Evolutionary conservation across 2,329 filamentous ascomycete species (phyloP), one percentile per base, ranked within the genome.

Genomic region (Pseudopithomyces chartarum): DNA sequence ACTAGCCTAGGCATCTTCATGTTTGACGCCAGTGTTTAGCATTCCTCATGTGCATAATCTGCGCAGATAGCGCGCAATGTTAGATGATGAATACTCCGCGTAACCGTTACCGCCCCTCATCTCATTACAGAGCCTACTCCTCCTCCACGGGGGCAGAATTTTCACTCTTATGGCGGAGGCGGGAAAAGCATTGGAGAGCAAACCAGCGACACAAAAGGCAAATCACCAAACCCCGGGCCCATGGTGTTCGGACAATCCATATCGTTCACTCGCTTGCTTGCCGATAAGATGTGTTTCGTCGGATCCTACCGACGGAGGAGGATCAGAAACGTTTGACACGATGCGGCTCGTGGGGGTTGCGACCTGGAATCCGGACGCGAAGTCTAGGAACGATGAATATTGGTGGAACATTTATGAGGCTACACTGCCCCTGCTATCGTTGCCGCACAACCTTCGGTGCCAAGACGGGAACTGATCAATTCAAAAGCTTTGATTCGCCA

Each of bases 391-490:
- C 45, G 36, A 54, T 29, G 38, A 19, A 17, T 32, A 60, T 57
- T 60, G 58, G 58, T 55, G 58, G 58, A 60, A 60, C 10, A 44
- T 57, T 34, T 43, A 6, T 13, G 32, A 48, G 43, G 43, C 43
- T 44, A 52, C 58, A 60, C 57, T 54, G 39, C 49, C 52, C 49
- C 33, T 55, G 40, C 49, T 23, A 55, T 60, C 34, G 57, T 57
- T 47, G 20, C 36, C 55, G 55, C 40, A 51, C 55, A 55, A 36
- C 26, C 49, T 55, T 45, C 52, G 53, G 56, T 53, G 45, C 29
- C 26, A 48, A 19, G 10, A 45, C 29, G 45, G 23, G 17, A 48
- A 7, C 44, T 46, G 46, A 33, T 20, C 20, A 53, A 44, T 44
- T 42, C 45, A 39, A 55, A 19, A 26, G 44, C 13, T 33, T 20